Conservation (phyloP, 441 rosid genomes). For the Mallotus japonicus region DNA sequence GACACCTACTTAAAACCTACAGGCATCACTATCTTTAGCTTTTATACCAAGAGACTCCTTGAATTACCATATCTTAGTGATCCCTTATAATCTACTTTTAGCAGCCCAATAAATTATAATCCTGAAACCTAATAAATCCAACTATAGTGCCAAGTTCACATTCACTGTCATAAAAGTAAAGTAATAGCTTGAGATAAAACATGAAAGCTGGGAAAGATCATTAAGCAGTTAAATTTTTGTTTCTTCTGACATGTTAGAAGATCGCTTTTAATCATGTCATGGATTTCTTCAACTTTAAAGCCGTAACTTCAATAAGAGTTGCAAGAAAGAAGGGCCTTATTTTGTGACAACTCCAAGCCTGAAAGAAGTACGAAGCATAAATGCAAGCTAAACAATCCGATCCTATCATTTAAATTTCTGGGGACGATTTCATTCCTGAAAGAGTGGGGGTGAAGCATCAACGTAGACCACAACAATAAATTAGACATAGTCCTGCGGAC, state of each 20-base stretch:
- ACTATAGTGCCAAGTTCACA: neutral
- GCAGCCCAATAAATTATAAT: neutral
- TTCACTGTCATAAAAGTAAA: neutral
- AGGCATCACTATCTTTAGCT: neutral
- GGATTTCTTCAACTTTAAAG: neutral
- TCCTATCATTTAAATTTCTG: neutral
- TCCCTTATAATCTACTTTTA: constrained; percentile 2
- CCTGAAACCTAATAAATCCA: neutral
- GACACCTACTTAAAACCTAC: neutral
- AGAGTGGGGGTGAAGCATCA: neutral
- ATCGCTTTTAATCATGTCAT: neutral
- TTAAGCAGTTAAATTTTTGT: neutral
- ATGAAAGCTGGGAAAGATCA: neutral
- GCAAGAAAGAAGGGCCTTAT: neutral
- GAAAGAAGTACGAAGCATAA: neutral
- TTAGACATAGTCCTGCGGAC: neutral
- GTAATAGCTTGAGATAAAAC: neutral
- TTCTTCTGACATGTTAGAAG: neutral
- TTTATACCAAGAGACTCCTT: neutral
- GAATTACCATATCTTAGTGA: neutral
- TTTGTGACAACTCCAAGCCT: neutral
- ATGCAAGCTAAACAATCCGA: neutral
- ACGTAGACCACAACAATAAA: neutral
- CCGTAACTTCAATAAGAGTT: neutral
- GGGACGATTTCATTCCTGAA: neutral